These are phyloP conservation scores for Penicillium sp. DNA, from an alignment of 2,329 filamentous ascomycete species.

Conservation along the genomic window DNA sequence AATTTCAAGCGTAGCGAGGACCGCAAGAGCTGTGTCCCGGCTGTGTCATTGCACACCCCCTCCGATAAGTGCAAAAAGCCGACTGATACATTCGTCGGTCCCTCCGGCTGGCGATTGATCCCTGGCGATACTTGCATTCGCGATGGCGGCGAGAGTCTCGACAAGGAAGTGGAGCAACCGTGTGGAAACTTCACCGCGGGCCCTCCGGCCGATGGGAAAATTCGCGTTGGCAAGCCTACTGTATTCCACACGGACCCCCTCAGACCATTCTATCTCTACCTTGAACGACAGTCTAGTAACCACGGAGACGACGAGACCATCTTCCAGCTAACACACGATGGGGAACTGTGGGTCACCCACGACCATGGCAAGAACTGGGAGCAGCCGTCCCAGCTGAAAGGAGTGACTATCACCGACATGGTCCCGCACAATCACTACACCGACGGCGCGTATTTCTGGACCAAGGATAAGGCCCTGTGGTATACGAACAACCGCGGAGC, in stretches of 20 bases:
- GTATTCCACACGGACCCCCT: slow-evolving; percentile 66
- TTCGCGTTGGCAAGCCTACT: slow-evolving; percentile 61
- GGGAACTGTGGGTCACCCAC: slow-evolving; percentile 72
- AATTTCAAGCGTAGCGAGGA: slow-evolving; percentile 76
- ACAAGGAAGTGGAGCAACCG: slow-evolving; percentile 72
- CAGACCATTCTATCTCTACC: slow-evolving; percentile 68
- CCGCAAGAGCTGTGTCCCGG: slow-evolving; percentile 69
- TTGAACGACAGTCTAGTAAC: slow-evolving; percentile 73
- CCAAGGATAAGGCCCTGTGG: slow-evolving; percentile 67
- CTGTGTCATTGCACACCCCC: slow-evolving; percentile 66
- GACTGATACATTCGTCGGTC: slow-evolving; percentile 77
- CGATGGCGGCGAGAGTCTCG: slow-evolving; percentile 66
- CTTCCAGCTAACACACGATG: slow-evolving; percentile 62
- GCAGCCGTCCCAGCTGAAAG: slow-evolving; percentile 62
- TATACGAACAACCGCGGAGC: slow-evolving; percentile 82
- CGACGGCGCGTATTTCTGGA: slow-evolving; percentile 86
- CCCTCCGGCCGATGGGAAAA: slow-evolving; percentile 62
- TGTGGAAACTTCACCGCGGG: slow-evolving; percentile 69
- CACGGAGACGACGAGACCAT: slow-evolving; percentile 73
- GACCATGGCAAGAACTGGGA: slow-evolving; percentile 91
- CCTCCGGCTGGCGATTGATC: slow-evolving; percentile 90
- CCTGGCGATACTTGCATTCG: slow-evolving; percentile 77
- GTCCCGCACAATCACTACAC: slow-evolving; percentile 79
- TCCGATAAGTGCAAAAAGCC: slow-evolving; percentile 73
- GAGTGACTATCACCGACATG: slow-evolving; percentile 71